These are phyloP conservation scores for Combretum micranthum DNA, from an alignment of 345 rosid species.

Conservation along the genomic window DNA sequence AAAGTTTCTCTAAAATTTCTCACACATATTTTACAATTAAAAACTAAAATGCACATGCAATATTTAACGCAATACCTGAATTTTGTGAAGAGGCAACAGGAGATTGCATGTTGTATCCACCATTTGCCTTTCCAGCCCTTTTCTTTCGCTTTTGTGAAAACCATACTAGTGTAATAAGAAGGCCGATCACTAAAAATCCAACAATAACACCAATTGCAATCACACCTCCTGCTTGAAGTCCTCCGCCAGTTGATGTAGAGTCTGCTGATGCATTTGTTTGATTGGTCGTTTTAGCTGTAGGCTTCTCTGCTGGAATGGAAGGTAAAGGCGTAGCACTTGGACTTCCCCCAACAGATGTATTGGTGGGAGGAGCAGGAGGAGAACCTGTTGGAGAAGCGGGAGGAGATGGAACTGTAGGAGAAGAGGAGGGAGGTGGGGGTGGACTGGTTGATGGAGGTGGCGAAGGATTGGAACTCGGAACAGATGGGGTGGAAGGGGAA, in stretches of 20 bases:
- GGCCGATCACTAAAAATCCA: slow-evolving; percentile 51
- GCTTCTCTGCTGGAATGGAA: slow-evolving; percentile 64
- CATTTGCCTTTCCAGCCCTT: slow-evolving; percentile 33
- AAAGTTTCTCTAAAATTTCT: slow-evolving; percentile 1
- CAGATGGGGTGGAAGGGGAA: slow-evolving; percentile 28
- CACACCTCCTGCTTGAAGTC: slow-evolving; percentile 46
- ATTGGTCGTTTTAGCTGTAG: slow-evolving; percentile 58
- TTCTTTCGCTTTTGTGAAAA: slow-evolving; percentile 48
- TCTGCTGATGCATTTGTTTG: slow-evolving; percentile 23
- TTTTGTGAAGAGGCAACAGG: slow-evolving; percentile 78
- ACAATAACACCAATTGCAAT: slow-evolving; percentile 59
- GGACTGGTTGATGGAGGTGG: slow-evolving; percentile 53
- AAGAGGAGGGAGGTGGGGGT: slow-evolving; percentile 33
- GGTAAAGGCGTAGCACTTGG: slow-evolving; percentile 48
- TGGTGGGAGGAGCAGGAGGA: slow-evolving; percentile 47
- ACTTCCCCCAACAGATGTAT: slow-evolving; percentile 29
- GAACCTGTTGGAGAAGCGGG: slow-evolving; percentile 33
- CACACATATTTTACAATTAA: neutral
- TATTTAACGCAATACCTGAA: slow-evolving; percentile 51
- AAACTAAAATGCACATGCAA: neutral
- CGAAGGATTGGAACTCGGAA: slow-evolving; percentile 22
- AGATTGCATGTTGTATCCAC: slow-evolving; percentile 62
- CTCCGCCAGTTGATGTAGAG: slow-evolving; percentile 29
- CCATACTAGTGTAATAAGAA: slow-evolving; percentile 73
- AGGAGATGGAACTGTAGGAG: slow-evolving; percentile 48